These are phyloP conservation scores for Eutrema japonicum DNA, from an alignment of 345 rosid species.

Conservation along the genomic window DNA sequence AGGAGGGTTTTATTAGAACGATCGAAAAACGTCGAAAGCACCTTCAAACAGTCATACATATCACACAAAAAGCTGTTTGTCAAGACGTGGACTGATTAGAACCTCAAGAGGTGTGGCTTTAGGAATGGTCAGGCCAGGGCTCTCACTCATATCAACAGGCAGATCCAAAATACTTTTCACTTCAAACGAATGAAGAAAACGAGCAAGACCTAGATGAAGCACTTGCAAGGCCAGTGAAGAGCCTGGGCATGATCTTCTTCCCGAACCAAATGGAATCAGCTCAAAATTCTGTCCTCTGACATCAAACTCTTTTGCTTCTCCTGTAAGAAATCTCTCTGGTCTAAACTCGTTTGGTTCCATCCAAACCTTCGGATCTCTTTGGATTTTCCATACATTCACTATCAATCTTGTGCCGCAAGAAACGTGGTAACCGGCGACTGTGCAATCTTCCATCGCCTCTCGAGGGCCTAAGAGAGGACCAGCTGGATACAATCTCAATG, in stretches of 20 bases:
- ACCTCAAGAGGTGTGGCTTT: conserved; percentile 56
- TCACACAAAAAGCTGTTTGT: conserved; percentile 19
- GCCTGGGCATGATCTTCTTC: conserved; percentile 60
- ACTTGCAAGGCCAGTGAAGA: conserved; percentile 50
- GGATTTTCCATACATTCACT: conserved; percentile 61
- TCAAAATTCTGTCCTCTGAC: conserved; percentile 52
- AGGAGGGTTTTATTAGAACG: no score
- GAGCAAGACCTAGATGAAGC: conserved; percentile 48
- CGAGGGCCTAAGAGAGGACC: conserved; percentile 60
- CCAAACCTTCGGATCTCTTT: conserved; percentile 50
- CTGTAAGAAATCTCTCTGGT: conserved; percentile 59
- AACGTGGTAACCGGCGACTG: conserved; percentile 49
- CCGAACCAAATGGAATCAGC: conserved; percentile 57
- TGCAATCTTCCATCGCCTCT: conserved; percentile 59
- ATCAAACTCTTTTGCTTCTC: conserved; percentile 46
- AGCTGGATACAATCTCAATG: conserved; percentile 62
- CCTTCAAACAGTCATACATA: conserved; percentile 7
- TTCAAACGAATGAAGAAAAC: conserved; percentile 55
- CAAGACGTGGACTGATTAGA: conserved; percentile 49
- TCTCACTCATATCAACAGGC: conserved; percentile 50
- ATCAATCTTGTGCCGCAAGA: conserved; percentile 55
- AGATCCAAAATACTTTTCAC: conserved; percentile 26
- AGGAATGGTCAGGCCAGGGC: conserved; percentile 50
- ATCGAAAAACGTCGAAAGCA: not conserved
- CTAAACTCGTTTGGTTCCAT: conserved; percentile 48